These are phyloP conservation scores for Fusarium cicatricum DNA, from an alignment of 2,329 filamentous ascomycete species.

Conservation along the genomic window DNA sequence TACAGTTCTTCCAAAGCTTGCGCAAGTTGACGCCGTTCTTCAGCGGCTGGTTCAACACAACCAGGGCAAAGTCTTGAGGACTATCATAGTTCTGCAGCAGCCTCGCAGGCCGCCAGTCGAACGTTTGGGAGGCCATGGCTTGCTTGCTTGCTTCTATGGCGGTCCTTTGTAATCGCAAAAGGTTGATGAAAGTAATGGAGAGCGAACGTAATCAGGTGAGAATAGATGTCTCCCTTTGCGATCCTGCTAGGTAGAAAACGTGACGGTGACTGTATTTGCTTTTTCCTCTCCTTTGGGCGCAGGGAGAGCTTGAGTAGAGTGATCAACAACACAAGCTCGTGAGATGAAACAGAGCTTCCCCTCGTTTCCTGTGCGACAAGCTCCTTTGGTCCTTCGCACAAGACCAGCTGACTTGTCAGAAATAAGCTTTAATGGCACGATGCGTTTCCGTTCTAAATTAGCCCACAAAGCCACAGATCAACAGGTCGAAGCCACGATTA, in stretches of 20 bases:
- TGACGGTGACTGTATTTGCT: slow-evolving; percentile 11
- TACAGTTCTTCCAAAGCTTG: slow-evolving; percentile 60
- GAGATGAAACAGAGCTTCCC: slow-evolving; percentile 15
- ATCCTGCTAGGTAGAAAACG: not conserved
- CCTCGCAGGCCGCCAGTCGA: slow-evolving; percentile 53
- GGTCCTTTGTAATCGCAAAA: no score
- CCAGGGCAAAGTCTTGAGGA: slow-evolving; percentile 52
- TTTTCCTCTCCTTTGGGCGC: slow-evolving; percentile 3
- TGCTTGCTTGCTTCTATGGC: not conserved
- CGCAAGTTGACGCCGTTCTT: slow-evolving; percentile 56
- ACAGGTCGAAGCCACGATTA: not conserved
- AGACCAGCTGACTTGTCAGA: slow-evolving; percentile 7
- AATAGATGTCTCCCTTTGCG: not conserved
- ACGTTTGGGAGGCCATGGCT: slow-evolving; percentile 38
- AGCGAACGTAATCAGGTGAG: not conserved
- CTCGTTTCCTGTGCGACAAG: slow-evolving; percentile 31
- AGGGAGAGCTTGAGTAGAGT: not conserved
- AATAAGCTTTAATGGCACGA: slow-evolving; percentile 19
- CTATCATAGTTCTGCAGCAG: slow-evolving; percentile 47
- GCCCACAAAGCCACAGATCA: no score
- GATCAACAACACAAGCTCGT: not conserved
- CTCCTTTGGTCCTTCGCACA: not conserved
- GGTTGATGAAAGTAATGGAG: not conserved
- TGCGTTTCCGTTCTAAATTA: not conserved
- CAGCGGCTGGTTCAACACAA: slow-evolving; percentile 63